Base-by-base conservation (phyloP, 768 basidiomycete genomes). In the Lactarius evosmus region DNA sequence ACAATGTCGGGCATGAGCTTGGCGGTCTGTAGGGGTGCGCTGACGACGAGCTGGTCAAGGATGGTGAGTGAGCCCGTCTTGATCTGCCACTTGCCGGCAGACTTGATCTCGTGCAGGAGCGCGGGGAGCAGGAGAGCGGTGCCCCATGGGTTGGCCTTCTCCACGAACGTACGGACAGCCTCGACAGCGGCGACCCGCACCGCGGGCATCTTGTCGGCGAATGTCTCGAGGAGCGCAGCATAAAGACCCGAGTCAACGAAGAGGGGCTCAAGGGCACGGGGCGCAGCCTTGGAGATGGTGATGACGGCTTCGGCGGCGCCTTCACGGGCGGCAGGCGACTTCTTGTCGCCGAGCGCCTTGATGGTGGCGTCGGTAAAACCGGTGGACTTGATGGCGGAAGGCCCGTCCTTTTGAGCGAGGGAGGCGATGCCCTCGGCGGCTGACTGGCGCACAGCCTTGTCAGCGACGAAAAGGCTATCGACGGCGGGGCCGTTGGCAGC, bases 41-140 rank as follows among this genome's bases (percentile, higher is more conserved):
- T 86, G 68, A 77, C 79, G 70, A 97, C 89, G 72, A 98, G 85
- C 80, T 92, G 90, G 78, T 97, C 87, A 72, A 97, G 82, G 70
- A 89, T 78, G 68, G 83, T 77, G 66, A 98, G 82, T 33, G 88
- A 84, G 52, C 95, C 95, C 9, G 88, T 90, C 85, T 98, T 97
- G 80, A 96, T 71, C 76, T 96, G 95, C 94, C 95, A 97, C 77
- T 97, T 97, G 73, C 95, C 94, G 72, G 93, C 92, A 70, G 89
- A 90, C 80, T 93, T 91, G 82, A 98, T 90, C 78, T 96, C 86
- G 75, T 90, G 84, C 72, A 98, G 92, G 74, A 98, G 84, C 62
- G 87, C 80, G 61, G 93, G 93, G 72, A 98, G 90, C 72, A 95
- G 75, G 70, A 91, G 83, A 66, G 84, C 80, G 27, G 89, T 79